phyloP scores from a whole-genome alignment of 208 protist genomes.

The Naegleria fowleri region DNA sequence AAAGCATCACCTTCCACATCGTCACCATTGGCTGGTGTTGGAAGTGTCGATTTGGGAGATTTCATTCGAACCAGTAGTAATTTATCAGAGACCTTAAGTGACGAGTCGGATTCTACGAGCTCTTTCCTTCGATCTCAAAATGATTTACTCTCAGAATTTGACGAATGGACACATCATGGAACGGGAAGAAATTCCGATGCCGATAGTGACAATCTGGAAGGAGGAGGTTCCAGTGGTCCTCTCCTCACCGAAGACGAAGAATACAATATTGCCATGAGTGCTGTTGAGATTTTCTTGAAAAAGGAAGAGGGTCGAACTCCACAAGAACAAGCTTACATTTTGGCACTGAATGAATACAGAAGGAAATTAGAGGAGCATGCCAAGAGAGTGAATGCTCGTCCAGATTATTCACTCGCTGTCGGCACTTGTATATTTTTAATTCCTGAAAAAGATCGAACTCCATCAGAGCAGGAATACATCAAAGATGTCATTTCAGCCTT shows the following conservation, averaged over 20 bases:
- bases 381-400: background rate
- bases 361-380: background rate
- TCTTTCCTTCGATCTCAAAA: background rate
- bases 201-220: background rate
- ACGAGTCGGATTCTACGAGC: background rate
- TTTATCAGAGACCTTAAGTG: background rate
- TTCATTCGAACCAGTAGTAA: background rate
- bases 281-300: slow-evolving; percentile 8
- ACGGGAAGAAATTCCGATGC: background rate
- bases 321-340: background rate
- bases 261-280: slow-evolving; percentile 20
- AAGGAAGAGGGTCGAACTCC: background rate
- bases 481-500: background rate
- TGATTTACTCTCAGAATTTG: background rate
- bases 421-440: slow-evolving; percentile 18
- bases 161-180: background rate
- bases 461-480: background rate
- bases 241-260: background rate
- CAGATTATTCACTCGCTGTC: background rate
- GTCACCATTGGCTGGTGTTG: background rate
- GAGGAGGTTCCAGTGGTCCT: background rate
- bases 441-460: background rate
- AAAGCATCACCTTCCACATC: background rate
- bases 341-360: background rate
- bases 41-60: background rate